Base-by-base conservation (phyloP, 2,329 filamentous ascomycete genomes). In the Canariomyces notabilis region DNA sequence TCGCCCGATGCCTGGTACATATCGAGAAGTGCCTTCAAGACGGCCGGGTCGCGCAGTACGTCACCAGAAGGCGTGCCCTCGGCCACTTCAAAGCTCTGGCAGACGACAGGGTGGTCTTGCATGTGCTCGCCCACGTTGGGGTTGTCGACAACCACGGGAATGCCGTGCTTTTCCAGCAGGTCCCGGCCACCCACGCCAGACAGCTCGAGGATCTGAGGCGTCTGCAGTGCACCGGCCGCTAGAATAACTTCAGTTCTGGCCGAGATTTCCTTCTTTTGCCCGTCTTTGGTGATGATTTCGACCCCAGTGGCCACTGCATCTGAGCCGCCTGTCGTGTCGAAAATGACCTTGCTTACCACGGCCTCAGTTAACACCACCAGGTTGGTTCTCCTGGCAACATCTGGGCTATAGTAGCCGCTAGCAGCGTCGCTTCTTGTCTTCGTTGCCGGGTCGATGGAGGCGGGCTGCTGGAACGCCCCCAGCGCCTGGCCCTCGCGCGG, bases 121-220 rank as follows among this genome's bases (percentile, higher is more conserved):
- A 74, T 62, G 46, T 72, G 65, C 46, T 67, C 63, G 18, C 73
- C 72, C 2, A 76, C 71, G 42, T 67, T 65, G 15, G 67, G 61
- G 34, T 72, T 67, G 35, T 71, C 63, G 19, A 72, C 59, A 3
- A 70, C 47, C 4, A 63, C 59, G 23, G 61, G 57, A 6, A 74
- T 66, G 3, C 62, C 65, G 16, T 66, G 61, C 21, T 60, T 59
- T n/a, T 60, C 48, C 2, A 78, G 68, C 4, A 75, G 56, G 11
- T 63, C 58, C 11, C 62, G 59, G 36, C 66, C 62, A 31, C 67
- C 67, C 18, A 69, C 62, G 5, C 67, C 67, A 1, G 65, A 68
- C 6, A 64, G 48, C 45, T 66, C 62, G 7, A 67, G 56, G 3
- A 67, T 48, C 36, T 63, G 61, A 2, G 64, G 63, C 1, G 62